Percentiles rank a stretch among this genome's conserved stretches.
Conservation (phyloP, 1,139 yeast species). For the Pichia sp. region DNA sequence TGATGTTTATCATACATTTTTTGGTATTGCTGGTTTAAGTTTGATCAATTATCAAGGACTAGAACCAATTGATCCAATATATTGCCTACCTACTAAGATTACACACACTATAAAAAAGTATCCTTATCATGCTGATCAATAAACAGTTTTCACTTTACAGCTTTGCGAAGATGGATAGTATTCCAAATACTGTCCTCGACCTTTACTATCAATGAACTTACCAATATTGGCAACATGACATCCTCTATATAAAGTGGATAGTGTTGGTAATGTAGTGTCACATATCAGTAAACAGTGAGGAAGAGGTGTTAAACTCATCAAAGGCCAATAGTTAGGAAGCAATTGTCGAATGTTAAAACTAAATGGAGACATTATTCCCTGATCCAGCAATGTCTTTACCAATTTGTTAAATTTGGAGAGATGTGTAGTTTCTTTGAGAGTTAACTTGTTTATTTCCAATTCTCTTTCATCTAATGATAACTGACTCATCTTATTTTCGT, state of each 20-base stretch:
- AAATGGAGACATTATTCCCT: conserved; percentile 83
- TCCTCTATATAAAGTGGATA: conserved; percentile 74
- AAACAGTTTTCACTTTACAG: conserved; percentile 42
- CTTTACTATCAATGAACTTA: conserved; percentile 35
- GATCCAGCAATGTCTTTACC: conserved; percentile 76
- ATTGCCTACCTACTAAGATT: conserved; percentile 64
- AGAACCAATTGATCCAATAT: conserved; percentile 67
- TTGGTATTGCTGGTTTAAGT: conserved; percentile 83
- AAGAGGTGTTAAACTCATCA: conserved; percentile 65
- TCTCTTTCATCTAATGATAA: conserved; percentile 1
- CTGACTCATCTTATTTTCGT: background rate
- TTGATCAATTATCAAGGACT: conserved; percentile 56
- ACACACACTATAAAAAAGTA: conserved; percentile 44
- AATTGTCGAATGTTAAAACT: conserved; percentile 52
- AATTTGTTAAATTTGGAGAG: conserved; percentile 64
- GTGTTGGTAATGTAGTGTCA: conserved; percentile 64
- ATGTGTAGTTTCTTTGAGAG: conserved; percentile 28
- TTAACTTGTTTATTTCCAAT: conserved; percentile 23
- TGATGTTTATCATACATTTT: conserved; percentile 88
- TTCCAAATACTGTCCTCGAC: conserved; percentile 59
- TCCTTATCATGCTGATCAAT: conserved; percentile 29
- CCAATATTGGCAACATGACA: conserved; percentile 77
- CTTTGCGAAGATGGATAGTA: conserved; percentile 54
- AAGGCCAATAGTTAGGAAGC: conserved; percentile 61
- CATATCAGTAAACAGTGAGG: conserved; percentile 63